Conservation (phyloP, 202 grass and related monocot genomes). For the Zoysia matrella region DNA sequence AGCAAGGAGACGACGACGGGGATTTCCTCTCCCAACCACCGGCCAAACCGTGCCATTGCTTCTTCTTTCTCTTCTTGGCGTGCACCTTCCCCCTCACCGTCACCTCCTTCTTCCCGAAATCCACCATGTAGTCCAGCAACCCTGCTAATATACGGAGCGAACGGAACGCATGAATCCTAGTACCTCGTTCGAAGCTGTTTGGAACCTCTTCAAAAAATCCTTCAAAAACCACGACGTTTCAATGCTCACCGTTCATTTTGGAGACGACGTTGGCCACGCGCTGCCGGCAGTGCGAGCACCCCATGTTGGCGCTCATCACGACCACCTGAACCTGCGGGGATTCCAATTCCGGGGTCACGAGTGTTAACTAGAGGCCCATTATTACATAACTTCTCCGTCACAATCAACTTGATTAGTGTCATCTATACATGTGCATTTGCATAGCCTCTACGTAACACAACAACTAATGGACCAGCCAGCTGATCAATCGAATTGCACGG, state of each 20-base stretch:
- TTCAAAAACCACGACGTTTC: not conserved
- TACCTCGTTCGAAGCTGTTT: not conserved
- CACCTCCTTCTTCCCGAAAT: conserved; percentile 74
- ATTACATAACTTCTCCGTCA: not conserved
- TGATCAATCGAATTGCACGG: not conserved
- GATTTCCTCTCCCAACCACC: conserved; percentile 28
- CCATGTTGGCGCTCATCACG: conserved; percentile 72
- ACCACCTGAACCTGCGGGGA: conserved; percentile 81
- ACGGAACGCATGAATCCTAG: conserved; percentile 2
- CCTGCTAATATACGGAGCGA: too few species aligned
- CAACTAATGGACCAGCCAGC: not conserved
- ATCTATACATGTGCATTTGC: too few species aligned
- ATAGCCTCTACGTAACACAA: too few species aligned
- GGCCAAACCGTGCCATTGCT: not conserved
- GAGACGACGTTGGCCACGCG: conserved; percentile 86
- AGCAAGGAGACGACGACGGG: not conserved
- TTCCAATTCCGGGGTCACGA: not conserved
- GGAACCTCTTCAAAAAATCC: not conserved
- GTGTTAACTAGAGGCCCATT: not conserved
- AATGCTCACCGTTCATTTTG: conserved; percentile 94
- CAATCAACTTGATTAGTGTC: not conserved
- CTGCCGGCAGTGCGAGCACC: conserved; percentile 56
- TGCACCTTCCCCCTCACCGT: conserved; percentile 67
- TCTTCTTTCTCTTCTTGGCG: conserved; percentile 43
- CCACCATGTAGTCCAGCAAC: too few species aligned